Evolutionary conservation across 2,329 filamentous ascomycete species (phyloP).

Genomic region (Bimuria novae-zelandiae): DNA sequence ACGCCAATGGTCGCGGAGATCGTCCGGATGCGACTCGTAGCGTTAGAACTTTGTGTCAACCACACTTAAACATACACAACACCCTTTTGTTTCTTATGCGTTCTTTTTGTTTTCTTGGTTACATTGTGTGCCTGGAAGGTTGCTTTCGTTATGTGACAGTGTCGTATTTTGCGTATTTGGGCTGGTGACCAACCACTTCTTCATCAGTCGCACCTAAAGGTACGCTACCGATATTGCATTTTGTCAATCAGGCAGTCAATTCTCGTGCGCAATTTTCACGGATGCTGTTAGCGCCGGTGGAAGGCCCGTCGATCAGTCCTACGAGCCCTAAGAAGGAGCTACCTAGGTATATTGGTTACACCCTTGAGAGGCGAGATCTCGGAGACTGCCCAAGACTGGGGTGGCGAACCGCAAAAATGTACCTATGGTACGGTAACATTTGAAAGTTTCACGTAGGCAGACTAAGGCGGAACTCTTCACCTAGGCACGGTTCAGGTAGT

Average conservation of each 20-base stretch:
- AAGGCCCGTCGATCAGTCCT: neutral
- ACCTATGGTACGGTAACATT: no score
- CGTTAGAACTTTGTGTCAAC: conserved; percentile 31
- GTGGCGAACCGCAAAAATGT: no score
- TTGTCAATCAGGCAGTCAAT: neutral
- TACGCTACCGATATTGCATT: neutral
- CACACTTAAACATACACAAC: conserved; percentile 10
- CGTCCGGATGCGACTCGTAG: conserved; percentile 23
- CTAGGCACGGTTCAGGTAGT: no score
- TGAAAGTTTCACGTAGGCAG: no score
- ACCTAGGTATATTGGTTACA: no score
- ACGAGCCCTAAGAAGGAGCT: no score
- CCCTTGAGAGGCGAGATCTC: no score
- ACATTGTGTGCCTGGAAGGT: conserved; percentile 8
- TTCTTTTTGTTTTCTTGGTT: conserved; percentile 14
- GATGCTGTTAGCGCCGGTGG: no score
- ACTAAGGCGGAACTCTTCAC: no score
- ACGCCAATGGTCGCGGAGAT: conserved; percentile 27
- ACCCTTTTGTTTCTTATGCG: conserved; percentile 18
- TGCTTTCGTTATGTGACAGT: conserved; percentile 8
- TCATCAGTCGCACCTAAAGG: no score
- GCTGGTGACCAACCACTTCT: no score
- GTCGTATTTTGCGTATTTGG: neutral
- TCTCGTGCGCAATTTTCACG: neutral
- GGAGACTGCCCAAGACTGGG: no score